Base-by-base conservation (phyloP, 2,329 filamentous ascomycete species). In the Botrytis medusae region DNA sequence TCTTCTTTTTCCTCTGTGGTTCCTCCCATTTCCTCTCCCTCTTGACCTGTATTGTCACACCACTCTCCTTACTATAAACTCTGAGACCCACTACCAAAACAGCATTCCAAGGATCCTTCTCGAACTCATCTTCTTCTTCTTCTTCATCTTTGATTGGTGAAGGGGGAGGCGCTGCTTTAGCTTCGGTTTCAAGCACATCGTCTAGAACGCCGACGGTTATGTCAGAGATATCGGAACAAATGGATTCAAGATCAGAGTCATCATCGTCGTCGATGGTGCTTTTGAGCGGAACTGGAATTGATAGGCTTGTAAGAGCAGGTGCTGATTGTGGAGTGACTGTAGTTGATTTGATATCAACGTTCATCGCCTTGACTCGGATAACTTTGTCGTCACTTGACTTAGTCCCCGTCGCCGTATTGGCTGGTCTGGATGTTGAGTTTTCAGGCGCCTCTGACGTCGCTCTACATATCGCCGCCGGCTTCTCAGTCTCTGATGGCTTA, bases 91-190 rank as follows among this genome's bases (percentile, higher is more conserved):
- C 85, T 29, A 90, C 86, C 70, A 85, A 87, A 63, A 91, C 85
- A 6, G 89, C 89, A 78, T 91, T 90, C 89, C 89, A 91, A 1
- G 88, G 86, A 37, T 88, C 85, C 37, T 84, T 83, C 75, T 88
- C 85, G 67, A 86, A 86, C 72, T 89, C 87, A 75, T 88, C 87
- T 16, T 84, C 84, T 32, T 87, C 85, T 54, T 87, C 86, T 3
- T 84, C 81, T 10, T 84, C 83, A 1, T 12, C 74, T 32, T 51
- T 46, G 32, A 18, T 65, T 46, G n/a, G 44, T 60, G 9, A 74
- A 71, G 7, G 77, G 74, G 22, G 78, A 77, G 25, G 18, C 12
- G 20, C 4, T 34, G 20, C 25, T 6, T 63, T 73, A n/a, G 29
- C 54, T 25, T 77, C 75, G 48, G 77, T 77, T 0, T 74, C 73